Evolutionary conservation across 257 asterid species (phyloP).

Genomic region (Cordia subcordata): DNA sequence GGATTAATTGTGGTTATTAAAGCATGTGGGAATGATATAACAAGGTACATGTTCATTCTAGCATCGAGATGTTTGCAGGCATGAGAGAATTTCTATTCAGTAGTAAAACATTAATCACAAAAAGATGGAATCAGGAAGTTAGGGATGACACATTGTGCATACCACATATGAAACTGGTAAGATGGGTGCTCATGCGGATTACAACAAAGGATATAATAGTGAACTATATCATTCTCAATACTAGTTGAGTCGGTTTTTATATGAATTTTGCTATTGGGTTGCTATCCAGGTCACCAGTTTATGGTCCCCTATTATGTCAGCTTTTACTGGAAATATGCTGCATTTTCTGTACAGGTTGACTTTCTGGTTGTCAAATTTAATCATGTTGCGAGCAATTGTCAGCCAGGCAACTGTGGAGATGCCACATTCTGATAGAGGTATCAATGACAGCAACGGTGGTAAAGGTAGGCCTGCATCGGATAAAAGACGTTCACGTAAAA

Average conservation of each 20-base stretch:
- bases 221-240: too few species aligned
- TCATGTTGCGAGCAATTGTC: conserved; percentile 80
- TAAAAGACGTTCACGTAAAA: conserved; percentile 16
- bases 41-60: conserved; percentile 43
- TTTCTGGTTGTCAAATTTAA: conserved; percentile 86
- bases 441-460: conserved; percentile 13
- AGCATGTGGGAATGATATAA: conserved; percentile 92
- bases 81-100: too few species aligned
- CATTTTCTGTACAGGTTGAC: conserved; percentile 60
- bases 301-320: not conserved
- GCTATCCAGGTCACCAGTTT: not conserved
- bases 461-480: conserved; percentile 9
- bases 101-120: too few species aligned
- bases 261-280: not conserved
- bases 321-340: not conserved
- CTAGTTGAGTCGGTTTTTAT: not conserved
- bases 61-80: not conserved
- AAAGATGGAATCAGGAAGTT: too few species aligned
- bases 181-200: too few species aligned
- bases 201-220: too few species aligned
- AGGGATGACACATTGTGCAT: too few species aligned
- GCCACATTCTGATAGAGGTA: conserved; percentile 23
- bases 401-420: conserved; percentile 59
- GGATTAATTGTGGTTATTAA: conserved; percentile 84
- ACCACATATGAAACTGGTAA: too few species aligned